Conservation (phyloP, 2,329 filamentous ascomycete species). For the Canariomyces notabilis region DNA sequence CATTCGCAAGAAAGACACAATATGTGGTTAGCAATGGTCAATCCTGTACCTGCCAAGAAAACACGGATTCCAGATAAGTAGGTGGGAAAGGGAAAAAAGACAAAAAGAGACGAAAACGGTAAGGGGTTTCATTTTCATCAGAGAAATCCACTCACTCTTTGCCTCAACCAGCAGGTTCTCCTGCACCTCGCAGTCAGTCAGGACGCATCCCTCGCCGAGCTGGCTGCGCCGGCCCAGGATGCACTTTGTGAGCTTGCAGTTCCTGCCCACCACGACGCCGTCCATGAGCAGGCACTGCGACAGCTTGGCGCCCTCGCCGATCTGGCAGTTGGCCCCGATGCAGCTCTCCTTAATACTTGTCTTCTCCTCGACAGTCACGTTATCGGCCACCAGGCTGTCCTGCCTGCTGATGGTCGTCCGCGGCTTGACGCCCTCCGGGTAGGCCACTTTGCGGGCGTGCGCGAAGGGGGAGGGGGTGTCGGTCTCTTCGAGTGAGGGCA, state of each 20-base stretch:
- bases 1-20: constrained; percentile 9
- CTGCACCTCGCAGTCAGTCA: constrained; percentile 89
- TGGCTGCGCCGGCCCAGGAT: constrained; percentile 76
- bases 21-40: neutral
- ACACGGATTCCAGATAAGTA: neutral
- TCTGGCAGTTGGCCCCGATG: constrained; percentile 80
- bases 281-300: constrained; percentile 92
- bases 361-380: constrained; percentile 84
- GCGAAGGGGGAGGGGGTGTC: constrained; percentile 65
- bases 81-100: neutral
- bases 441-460: constrained; percentile 73
- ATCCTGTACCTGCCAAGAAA: neutral
- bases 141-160: constrained; percentile 55
- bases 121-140: too few species aligned
- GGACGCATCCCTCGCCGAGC: constrained; percentile 73
- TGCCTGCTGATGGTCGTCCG: constrained; percentile 76
- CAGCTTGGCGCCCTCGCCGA: constrained; percentile 78
- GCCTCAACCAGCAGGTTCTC: constrained; percentile 82
- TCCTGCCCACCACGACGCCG: constrained; percentile 76
- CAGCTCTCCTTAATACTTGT: constrained; percentile 89
- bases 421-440: constrained; percentile 74
- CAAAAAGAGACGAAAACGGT: neutral
- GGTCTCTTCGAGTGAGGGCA: constrained; percentile 64
- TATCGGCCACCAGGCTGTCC: constrained; percentile 81
- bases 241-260: constrained; percentile 80